Conservation (phyloP, 768 basidiomycete genomes). For the Agrocybe praecox region DNA sequence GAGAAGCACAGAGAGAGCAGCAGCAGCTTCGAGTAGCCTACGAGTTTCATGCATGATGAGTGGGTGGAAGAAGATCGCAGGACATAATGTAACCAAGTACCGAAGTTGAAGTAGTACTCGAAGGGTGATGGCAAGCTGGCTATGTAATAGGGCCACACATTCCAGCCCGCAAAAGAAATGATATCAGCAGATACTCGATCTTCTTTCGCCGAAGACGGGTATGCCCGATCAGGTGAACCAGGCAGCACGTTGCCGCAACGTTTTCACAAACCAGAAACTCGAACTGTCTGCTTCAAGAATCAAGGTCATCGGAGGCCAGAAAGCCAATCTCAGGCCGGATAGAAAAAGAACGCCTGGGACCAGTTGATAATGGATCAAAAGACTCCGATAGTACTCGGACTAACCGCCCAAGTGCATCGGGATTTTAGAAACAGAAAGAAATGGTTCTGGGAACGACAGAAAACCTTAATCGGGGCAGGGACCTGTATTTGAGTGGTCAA, state of each 20-base stretch:
- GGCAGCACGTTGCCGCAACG: slow-evolving; percentile 43
- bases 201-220: slow-evolving; percentile 44
- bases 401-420: slow-evolving; percentile 6
- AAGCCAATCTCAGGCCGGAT: slow-evolving; percentile 28
- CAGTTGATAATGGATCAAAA: slow-evolving; percentile 15
- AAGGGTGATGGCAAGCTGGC: slow-evolving; percentile 42
- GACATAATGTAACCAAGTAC: slow-evolving; percentile 55
- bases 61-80: slow-evolving; percentile 32
- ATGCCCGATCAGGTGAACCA: slow-evolving; percentile 47
- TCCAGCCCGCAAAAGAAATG: slow-evolving; percentile 45
- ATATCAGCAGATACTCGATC: slow-evolving; percentile 49
- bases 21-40: slow-evolving; percentile 78
- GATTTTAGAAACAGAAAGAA: slow-evolving; percentile 5
- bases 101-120: slow-evolving; percentile 41
- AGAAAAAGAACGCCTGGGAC: slow-evolving; percentile 1
- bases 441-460: slow-evolving; percentile 11
- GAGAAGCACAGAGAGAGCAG: slow-evolving; percentile 70
- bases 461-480: slow-evolving; percentile 15
- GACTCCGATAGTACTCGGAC: slow-evolving; percentile 14
- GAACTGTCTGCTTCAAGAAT: slow-evolving; percentile 23
- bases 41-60: slow-evolving; percentile 66
- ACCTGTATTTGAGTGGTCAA: slow-evolving; percentile 14
- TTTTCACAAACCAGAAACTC: slow-evolving; percentile 37
- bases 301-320: slow-evolving; percentile 27
- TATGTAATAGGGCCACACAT: slow-evolving; percentile 55